phyloP scores from a whole-genome alignment of 306 rosid genomes.

The Herpetospermum pedunculosum region DNA sequence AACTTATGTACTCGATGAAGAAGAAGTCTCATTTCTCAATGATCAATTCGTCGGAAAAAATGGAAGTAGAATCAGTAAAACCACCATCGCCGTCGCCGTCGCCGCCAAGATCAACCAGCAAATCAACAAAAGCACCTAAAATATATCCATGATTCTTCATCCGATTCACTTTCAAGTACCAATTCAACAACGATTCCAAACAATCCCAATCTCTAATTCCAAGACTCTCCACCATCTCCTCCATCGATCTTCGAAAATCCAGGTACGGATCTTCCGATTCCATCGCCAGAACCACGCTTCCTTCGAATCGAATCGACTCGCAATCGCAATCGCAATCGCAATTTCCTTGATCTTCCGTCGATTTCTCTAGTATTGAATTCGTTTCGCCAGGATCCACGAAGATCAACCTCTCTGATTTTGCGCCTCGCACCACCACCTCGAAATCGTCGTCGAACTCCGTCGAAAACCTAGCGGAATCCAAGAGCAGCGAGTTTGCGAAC shows the following conservation, averaged over 20 bases:
- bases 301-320: constrained; percentile 15
- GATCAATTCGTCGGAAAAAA: not conserved
- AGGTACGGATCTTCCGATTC: constrained; percentile 61
- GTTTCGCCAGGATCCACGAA: constrained; percentile 57
- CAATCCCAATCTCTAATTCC: constrained; percentile 65
- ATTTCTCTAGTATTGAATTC: constrained; percentile 41
- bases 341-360: too few species aligned
- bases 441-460: constrained; percentile 39
- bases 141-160: constrained; percentile 60
- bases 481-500: constrained; percentile 42
- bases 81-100: not conserved
- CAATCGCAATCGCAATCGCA: too few species aligned
- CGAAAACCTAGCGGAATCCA: constrained; percentile 50
- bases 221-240: constrained; percentile 71
- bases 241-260: constrained; percentile 73
- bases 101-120: constrained; percentile 25
- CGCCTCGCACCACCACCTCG: constrained; percentile 20
- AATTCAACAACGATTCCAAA: constrained; percentile 48
- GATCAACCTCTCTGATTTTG: constrained; percentile 55
- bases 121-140: constrained; percentile 68
- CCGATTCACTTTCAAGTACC: constrained; percentile 56
- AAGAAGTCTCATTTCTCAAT: not conserved
- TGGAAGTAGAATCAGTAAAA: not conserved
- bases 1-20: not conserved
- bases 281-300: constrained; percentile 52